Evolutionary conservation across 2,329 filamentous ascomycete genomes (phyloP).

Genomic region (Malbranchea zuffiana): DNA sequence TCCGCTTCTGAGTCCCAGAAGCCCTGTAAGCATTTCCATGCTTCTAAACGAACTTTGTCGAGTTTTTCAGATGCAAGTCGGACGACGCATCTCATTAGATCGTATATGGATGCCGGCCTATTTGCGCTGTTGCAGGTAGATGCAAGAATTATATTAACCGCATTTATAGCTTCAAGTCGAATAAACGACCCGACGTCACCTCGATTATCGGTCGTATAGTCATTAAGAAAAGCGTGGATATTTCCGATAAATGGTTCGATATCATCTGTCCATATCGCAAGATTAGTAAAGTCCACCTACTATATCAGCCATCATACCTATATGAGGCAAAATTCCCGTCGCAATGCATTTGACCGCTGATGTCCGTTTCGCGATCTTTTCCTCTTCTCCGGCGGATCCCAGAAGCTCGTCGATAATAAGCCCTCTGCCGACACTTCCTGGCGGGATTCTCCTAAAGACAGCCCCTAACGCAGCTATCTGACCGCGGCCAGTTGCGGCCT

Average conservation of each 20-base stretch:
- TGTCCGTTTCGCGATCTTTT: constrained; percentile 33
- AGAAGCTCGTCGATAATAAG: constrained; percentile 26
- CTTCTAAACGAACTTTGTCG: constrained; percentile 62
- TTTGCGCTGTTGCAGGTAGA: constrained; percentile 12
- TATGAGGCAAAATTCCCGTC: constrained; percentile 27
- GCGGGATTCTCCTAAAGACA: constrained; percentile 27
- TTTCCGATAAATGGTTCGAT: constrained; percentile 21
- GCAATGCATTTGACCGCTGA: constrained; percentile 32
- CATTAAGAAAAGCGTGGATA: constrained; percentile 49
- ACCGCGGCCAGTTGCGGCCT: constrained; percentile 32
- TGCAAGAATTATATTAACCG: constrained; percentile 38
- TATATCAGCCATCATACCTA: constrained; percentile 19
- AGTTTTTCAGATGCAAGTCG: constrained; percentile 79
- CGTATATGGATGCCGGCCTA: constrained; percentile 16
- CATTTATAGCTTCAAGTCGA: constrained; percentile 64
- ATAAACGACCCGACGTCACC: constrained; percentile 86
- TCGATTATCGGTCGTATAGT: constrained; percentile 81
- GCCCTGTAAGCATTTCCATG: constrained; percentile 34
- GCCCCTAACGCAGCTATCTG: constrained; percentile 35
- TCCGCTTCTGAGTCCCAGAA: constrained; percentile 30
- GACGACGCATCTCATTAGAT: constrained; percentile 38
- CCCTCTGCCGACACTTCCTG: constrained; percentile 18
- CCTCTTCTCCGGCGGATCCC: constrained; percentile 26
- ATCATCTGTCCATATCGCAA: constrained; percentile 18
- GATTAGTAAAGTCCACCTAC: constrained; percentile 19